phyloP scores from a whole-genome alignment of 2,329 filamentous ascomycete species.

The Tolypocladium ovalisporum region DNA sequence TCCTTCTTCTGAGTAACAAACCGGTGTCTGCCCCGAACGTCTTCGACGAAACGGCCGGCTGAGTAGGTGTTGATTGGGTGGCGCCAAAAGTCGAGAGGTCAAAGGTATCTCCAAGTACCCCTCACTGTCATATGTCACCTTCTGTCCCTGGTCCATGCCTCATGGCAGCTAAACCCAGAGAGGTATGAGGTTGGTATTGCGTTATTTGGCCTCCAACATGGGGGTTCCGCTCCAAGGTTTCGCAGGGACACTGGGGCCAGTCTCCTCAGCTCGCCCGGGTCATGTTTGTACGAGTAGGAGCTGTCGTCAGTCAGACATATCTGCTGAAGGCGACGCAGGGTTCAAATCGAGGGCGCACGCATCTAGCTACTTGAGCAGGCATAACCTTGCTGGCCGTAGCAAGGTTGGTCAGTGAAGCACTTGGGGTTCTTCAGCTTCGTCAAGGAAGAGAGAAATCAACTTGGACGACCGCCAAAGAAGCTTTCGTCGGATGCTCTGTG shows the following conservation, averaged over 20 bases:
- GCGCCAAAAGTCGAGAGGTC: not conserved
- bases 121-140: conserved; percentile 9
- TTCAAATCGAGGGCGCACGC: not conserved
- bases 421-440: not conserved
- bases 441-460: not conserved
- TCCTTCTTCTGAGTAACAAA: not conserved
- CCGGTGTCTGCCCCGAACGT: not conserved
- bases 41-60: not conserved
- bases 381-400: not conserved
- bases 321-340: not conserved
- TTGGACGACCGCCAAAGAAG: no score
- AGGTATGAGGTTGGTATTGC: conserved; percentile 10
- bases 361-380: not conserved
- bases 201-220: conserved; percentile 6
- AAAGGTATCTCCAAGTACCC: conserved; percentile 10
- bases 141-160: conserved; percentile 7
- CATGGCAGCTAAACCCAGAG: conserved; percentile 9
- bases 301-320: not conserved
- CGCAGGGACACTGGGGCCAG: not conserved
- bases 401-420: no score
- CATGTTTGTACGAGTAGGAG: not conserved
- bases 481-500: not conserved
- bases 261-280: not conserved
- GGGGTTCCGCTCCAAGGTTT: not conserved
- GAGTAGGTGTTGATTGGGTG: not conserved